Conservation (phyloP, 768 basidiomycete genomes). For the Suillus tomentosus region DNA sequence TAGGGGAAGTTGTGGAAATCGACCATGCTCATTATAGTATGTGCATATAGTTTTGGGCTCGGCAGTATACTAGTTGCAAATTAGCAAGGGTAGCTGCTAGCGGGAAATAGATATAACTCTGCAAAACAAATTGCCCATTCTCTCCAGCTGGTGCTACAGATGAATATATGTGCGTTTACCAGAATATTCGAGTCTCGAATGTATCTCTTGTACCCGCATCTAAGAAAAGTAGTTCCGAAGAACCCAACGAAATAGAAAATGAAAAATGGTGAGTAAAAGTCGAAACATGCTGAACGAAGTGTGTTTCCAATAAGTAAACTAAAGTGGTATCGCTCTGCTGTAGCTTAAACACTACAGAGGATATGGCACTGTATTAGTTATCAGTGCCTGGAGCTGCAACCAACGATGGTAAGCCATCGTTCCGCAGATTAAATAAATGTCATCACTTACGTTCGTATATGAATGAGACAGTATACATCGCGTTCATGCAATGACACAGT, state of each 20-base stretch:
- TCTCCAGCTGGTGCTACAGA: background rate
- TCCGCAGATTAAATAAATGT: background rate
- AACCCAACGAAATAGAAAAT: background rate
- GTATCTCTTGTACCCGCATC: background rate
- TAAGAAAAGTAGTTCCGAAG: background rate
- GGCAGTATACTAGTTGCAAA: no score
- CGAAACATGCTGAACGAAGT: background rate
- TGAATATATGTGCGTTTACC: background rate
- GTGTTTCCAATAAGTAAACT: background rate
- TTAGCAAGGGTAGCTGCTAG: no score
- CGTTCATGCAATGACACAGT: conserved; percentile 1
- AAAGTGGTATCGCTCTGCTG: background rate
- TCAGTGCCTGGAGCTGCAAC: background rate
- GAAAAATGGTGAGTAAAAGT: background rate
- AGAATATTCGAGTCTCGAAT: background rate
- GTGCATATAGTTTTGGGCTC: no score
- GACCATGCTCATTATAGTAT: no score
- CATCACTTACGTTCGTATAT: background rate
- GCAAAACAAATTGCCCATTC: background rate
- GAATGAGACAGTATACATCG: background rate
- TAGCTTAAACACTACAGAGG: background rate
- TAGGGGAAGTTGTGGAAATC: background rate
- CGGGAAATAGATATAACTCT: no score
- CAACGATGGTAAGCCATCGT: background rate
- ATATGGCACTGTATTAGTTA: background rate